phyloP scores from a whole-genome alignment of 73 alveolate genomes.

The Tetrahymena borealis region DNA sequence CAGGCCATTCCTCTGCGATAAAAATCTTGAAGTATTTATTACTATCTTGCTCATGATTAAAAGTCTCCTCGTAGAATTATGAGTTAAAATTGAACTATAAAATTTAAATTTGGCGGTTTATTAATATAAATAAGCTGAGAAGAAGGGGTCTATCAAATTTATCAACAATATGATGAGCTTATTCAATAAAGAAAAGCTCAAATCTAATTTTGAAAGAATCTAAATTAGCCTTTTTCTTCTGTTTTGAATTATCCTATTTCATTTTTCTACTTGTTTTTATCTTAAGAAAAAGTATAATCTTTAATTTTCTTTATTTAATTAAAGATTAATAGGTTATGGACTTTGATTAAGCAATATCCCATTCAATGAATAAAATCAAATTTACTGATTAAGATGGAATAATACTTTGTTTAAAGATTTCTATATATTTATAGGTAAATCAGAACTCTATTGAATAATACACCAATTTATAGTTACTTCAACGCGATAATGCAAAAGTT shows the following conservation, averaged over 20 bases:
- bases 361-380: too few relatives aligned
- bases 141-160: background rate
- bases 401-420: too few relatives aligned
- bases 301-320: too few relatives aligned
- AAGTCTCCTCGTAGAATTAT: background rate
- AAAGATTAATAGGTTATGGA: too few relatives aligned
- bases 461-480: too few relatives aligned
- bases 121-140: background rate
- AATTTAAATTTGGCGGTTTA: background rate
- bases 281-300: too few relatives aligned
- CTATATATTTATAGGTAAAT: too few relatives aligned
- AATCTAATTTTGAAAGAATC: background rate
- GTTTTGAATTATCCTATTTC: background rate
- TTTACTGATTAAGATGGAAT: too few relatives aligned
- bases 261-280: background rate
- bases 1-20: background rate
- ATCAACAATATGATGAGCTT: background rate
- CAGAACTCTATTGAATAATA: too few relatives aligned
- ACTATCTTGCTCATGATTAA: background rate
- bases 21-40: background rate
- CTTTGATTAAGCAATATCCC: too few relatives aligned
- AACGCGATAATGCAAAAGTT: too few relatives aligned
- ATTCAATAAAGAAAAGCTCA: background rate
- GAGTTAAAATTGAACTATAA: background rate
- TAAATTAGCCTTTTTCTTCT: background rate